Conservation (phyloP, 1,284 basidiomycete genomes). For the Trametes pubescens region DNA sequence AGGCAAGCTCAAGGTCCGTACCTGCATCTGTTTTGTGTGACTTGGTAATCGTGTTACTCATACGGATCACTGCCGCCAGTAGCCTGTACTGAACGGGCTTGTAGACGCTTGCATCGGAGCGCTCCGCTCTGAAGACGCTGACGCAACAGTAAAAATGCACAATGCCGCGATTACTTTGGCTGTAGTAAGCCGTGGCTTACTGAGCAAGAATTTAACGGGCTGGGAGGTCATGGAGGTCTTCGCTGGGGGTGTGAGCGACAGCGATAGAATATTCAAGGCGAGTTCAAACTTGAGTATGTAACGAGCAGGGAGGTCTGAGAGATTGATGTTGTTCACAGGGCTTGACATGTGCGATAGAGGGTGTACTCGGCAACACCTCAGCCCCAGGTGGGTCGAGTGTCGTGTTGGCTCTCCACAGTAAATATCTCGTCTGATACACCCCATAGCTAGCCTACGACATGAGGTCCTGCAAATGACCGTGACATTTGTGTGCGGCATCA, state of each 20-base stretch:
- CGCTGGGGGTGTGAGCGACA: conserved; percentile 63
- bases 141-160: conserved; percentile 46
- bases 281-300: conserved; percentile 22
- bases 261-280: conserved; percentile 66
- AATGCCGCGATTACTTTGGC: conserved; percentile 59
- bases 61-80: conserved; percentile 43
- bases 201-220: conserved; percentile 64
- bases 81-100: conserved; percentile 59
- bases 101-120: conserved; percentile 55
- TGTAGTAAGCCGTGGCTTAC: conserved; percentile 53
- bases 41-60: conserved; percentile 3
- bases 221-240: conserved; percentile 77
- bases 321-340: conserved; percentile 43
- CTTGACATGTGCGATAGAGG: conserved; percentile 55
- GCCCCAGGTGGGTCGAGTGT: conserved; percentile 50
- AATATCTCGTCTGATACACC: neutral
- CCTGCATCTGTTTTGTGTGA: conserved; percentile 13
- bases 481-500: conserved; percentile 62
- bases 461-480: conserved; percentile 62
- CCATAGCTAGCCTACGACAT: conserved; percentile 57
- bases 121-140: conserved; percentile 45
- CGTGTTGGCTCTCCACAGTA: too few species aligned
- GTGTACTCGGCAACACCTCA: conserved; percentile 51
- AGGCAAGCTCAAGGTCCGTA: conserved; percentile 41
- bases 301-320: too few species aligned